Conservation (phyloP, 1,139 yeast species). For the Saccharomyces pastorianus region DNA sequence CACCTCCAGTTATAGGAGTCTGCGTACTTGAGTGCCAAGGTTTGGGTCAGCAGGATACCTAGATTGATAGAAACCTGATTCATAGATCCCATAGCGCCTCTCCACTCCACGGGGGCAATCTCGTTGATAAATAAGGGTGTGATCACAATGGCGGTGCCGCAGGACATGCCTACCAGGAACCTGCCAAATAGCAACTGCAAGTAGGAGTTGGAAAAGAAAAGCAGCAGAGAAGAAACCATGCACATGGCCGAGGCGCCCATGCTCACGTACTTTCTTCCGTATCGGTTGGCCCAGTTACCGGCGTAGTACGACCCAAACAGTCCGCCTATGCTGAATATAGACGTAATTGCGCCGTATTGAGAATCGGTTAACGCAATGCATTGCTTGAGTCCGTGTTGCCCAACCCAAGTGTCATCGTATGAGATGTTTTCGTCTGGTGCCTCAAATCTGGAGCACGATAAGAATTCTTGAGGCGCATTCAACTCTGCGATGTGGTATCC, state of each 20-base stretch:
- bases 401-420: slow-evolving; percentile 27
- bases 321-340: slow-evolving; percentile 83
- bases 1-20: slow-evolving; percentile 63
- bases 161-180: slow-evolving; percentile 71
- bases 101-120: slow-evolving; percentile 56
- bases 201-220: slow-evolving; percentile 45
- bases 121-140: slow-evolving; percentile 78
- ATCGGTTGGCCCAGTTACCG: slow-evolving; percentile 57
- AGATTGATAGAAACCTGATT: slow-evolving; percentile 77
- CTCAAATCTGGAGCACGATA: slow-evolving; percentile 40
- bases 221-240: slow-evolving; percentile 59
- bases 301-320: slow-evolving; percentile 67
- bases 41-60: slow-evolving; percentile 76
- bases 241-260: slow-evolving; percentile 49
- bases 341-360: slow-evolving; percentile 73
- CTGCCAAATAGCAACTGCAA: slow-evolving; percentile 55
- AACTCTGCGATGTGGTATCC: slow-evolving; percentile 88
- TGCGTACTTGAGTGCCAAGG: slow-evolving; percentile 62
- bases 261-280: slow-evolving; percentile 58
- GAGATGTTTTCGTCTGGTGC: slow-evolving; percentile 14
- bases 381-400: slow-evolving; percentile 29
- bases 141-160: slow-evolving; percentile 80
- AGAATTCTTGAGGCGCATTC: slow-evolving; percentile 67
- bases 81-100: slow-evolving; percentile 81
- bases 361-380: slow-evolving; percentile 58